Evolutionary conservation across 2,329 filamentous ascomycete species (phyloP).

Genomic region (Fonsecaea multimorphosa): DNA sequence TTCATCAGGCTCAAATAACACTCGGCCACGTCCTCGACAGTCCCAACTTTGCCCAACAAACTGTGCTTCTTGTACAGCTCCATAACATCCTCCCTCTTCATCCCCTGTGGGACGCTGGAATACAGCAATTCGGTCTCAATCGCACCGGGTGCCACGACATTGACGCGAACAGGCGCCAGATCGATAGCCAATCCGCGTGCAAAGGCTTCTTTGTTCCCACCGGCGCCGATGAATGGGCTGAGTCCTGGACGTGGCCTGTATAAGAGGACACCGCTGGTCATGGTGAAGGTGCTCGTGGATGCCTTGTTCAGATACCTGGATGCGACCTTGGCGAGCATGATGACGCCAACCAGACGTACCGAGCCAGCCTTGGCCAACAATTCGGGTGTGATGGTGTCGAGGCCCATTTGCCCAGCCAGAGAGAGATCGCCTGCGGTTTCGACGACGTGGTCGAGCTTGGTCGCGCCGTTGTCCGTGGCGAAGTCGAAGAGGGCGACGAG

Average conservation of each 20-base stretch:
- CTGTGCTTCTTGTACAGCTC: constrained; percentile 10
- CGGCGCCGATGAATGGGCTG: constrained; percentile 41
- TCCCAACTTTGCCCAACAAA: constrained; percentile 41
- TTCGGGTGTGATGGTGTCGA: constrained; percentile 42
- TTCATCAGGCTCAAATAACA: constrained; percentile 54
- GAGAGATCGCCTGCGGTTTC: constrained; percentile 56
- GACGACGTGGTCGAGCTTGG: constrained; percentile 57
- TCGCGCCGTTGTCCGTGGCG: constrained; percentile 38
- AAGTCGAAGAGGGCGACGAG: constrained; percentile 52
- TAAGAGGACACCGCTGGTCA: constrained; percentile 49
- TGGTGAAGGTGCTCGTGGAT: constrained; percentile 46
- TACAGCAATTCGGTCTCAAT: constrained; percentile 52
- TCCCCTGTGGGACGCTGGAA: constrained; percentile 12
- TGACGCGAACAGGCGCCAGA: constrained; percentile 51
- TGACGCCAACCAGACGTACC: constrained; percentile 46
- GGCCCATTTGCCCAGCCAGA: constrained; percentile 24
- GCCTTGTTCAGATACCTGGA: constrained; percentile 44
- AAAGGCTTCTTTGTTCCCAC: constrained; percentile 44
- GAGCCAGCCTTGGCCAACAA: constrained; percentile 37
- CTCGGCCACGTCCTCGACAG: constrained; percentile 50
- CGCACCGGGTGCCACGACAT: constrained; percentile 50
- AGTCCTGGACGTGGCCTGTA: constrained; percentile 46
- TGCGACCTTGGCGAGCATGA: constrained; percentile 52
- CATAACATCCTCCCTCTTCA: constrained; percentile 26
- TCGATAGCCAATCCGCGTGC: constrained; percentile 50